Percentiles rank a stretch among this genome's conserved stretches.
Evolutionary conservation across 768 basidiomycete species (phyloP).

Genomic region (Exsudoporus frostii): DNA sequence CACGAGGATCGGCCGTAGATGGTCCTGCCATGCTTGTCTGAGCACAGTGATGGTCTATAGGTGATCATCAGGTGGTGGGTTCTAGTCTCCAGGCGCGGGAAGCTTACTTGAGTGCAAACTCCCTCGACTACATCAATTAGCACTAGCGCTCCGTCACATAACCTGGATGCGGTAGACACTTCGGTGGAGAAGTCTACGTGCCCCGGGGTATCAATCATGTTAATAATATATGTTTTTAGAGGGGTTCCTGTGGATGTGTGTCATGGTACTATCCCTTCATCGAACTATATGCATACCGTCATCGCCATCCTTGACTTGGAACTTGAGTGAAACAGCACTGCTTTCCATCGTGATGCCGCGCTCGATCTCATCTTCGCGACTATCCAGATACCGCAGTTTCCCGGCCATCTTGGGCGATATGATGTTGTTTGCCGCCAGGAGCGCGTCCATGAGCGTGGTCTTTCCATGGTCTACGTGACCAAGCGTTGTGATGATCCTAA

Average conservation of each 20-base stretch:
- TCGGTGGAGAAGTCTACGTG: constrained; percentile 99
- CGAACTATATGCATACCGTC: constrained; percentile 50
- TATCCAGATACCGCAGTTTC: constrained; percentile 93
- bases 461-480: constrained; percentile 97
- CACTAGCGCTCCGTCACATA: constrained; percentile 95
- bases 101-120: constrained; percentile 89
- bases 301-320: constrained; percentile 69
- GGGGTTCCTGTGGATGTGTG: constrained; percentile 46
- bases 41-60: constrained; percentile 89
- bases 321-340: constrained; percentile 87
- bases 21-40: constrained; percentile 90
- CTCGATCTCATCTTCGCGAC: constrained; percentile 95
- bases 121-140: constrained; percentile 97
- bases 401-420: constrained; percentile 94
- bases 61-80: not conserved
- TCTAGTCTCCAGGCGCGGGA: not conserved
- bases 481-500: constrained; percentile 80
- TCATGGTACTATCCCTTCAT: constrained; percentile 24
- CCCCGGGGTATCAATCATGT: constrained; percentile 98
- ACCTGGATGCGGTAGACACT: constrained; percentile 88
- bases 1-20: constrained; percentile 85
- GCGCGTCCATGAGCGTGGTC: constrained; percentile 90
- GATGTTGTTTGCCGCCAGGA: constrained; percentile 96
- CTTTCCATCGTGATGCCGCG: constrained; percentile 99
- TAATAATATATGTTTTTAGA: constrained; percentile 76